Evolutionary conservation across 2,329 filamentous ascomycete genomes (phyloP), one percentile per base, ranked within the genome.

Genomic region (Aureobasidium leucospermi): DNA sequence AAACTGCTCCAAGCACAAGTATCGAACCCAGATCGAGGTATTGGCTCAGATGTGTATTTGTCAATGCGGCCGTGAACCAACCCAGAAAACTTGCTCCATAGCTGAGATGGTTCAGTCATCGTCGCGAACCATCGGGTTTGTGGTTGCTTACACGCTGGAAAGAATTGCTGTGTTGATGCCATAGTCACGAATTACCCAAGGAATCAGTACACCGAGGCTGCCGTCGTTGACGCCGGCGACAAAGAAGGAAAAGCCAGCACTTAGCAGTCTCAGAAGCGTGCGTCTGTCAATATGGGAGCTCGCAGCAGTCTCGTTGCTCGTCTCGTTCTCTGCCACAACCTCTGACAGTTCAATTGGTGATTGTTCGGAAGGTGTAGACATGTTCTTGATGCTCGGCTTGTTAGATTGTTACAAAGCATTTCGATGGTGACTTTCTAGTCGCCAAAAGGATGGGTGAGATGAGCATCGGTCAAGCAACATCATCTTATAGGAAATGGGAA

Each of bases 171-270:
- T 84, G 11, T 71, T 77, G 47, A 85, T 78, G 5, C 73, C 63
- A 65, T 86, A 85, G 3, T 79, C 77, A 5, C 77, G 74, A 4
- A 87, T 76, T 9, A 87, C 76, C 65, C 87, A 85, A 0, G 85
- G 85, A 1, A 87, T 79, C 13, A 88, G 63, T 1, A 85, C 78
- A 2, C 85, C 85, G 0, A 87, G 73, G 61, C 80, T 85, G 34
- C 85, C 85, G 67, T 87, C 85, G 60, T 86, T 87, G 49, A 82
- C 75, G 0, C 85, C 85, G 0, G 85, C 83, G 32, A 84, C 82
- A 66, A 87, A 85, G 72, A 87, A 87, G 0, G 82, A 84, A 63
- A 85, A 80, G 0, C 79, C 80, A 2, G 81, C 78, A 9, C 46
- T 48, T n/a, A 60, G 15, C 19, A 60, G 36, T 10, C 41, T 36